Evolutionary conservation across 495 filamentous ascomycete genomes (phyloP).

Genomic region (Neurospora terricola): DNA sequence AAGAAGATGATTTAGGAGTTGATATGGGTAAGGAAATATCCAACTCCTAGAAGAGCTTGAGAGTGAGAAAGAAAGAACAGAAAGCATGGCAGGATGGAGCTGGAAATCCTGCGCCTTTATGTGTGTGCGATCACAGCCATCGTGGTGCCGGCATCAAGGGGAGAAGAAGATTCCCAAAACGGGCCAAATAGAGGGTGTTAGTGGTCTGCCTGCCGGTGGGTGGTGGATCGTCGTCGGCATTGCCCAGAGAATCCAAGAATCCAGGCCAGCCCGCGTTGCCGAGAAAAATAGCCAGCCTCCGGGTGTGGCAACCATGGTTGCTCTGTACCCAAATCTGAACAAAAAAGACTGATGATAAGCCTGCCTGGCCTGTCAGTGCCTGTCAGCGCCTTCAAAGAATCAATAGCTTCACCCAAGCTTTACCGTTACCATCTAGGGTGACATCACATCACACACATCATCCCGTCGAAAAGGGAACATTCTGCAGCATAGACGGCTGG

Average conservation of each 20-base stretch:
- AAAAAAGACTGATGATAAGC: background rate
- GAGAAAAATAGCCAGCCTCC: background rate
- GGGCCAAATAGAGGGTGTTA: background rate
- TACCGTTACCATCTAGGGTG: background rate
- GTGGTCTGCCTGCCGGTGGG: background rate
- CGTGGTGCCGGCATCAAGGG: background rate
- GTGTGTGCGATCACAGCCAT: background rate
- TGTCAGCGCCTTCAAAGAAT: background rate
- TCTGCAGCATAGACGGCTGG: background rate
- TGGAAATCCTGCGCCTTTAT: background rate
- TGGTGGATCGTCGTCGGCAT: background rate
- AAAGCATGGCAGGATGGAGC: background rate
- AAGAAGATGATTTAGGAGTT: background rate
- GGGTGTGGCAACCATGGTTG: background rate
- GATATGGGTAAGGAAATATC: background rate
- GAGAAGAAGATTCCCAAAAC: background rate
- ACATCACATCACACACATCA: background rate
- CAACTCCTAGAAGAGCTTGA: background rate
- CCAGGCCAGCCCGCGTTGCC: background rate
- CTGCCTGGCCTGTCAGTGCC: background rate
- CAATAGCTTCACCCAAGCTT: background rate
- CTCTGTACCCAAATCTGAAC: background rate
- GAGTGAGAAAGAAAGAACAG: background rate
- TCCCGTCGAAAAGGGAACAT: background rate
- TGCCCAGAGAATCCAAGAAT: background rate